Base-by-base conservation (phyloP, 2,329 filamentous ascomycete genomes). In the Colletotrichum liriopes region DNA sequence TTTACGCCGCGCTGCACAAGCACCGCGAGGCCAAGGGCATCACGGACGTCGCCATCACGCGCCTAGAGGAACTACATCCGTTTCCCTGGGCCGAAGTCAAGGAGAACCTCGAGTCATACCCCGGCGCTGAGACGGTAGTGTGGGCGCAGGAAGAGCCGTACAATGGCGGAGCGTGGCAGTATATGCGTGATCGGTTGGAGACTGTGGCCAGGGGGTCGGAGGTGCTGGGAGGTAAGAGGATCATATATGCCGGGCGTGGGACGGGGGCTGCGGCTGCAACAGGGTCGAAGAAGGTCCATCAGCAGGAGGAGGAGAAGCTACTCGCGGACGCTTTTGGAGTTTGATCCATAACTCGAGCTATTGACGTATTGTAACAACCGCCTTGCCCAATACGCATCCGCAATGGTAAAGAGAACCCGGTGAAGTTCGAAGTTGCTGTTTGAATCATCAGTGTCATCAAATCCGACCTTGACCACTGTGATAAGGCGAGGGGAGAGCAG, bases 1-100 rank as follows among this genome's bases (percentile, higher is more conserved):
- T 98, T 70, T 98, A 95, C 84, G 92, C 93, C 62, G 92, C 95
- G n/a, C 91, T 99, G 51, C 87, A 93, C 85, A 98, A 76, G 49
- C 61, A 77, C 5, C 69, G 76, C 20, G 59, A 61, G 18, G 35
- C 69, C 12, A 62, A 73, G 1, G 62, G 51, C 23, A 65, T 77
- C 16, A 59, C 52, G 6, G 45, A 74, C 29, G 63, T 65, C 1
- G 75, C 76, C 52, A 75, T 78, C 41, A 76, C 75, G 1, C 74
- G 77, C 5, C 60, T 78, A 12, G 77, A 78, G 26, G 74, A 78
- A 43, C 64, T 78, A 0, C 75, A 78, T 9, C 77, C 77, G 12
- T 78, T 78, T 41, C 77, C 77, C 5, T 78, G 77, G 77, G 61
- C 59, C 1, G 67, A 77, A 29, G 67, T 75, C 5, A 73, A 70